Evolutionary conservation across 2,329 filamentous ascomycete genomes (phyloP).

Genomic region (Colletotrichum salicis): DNA sequence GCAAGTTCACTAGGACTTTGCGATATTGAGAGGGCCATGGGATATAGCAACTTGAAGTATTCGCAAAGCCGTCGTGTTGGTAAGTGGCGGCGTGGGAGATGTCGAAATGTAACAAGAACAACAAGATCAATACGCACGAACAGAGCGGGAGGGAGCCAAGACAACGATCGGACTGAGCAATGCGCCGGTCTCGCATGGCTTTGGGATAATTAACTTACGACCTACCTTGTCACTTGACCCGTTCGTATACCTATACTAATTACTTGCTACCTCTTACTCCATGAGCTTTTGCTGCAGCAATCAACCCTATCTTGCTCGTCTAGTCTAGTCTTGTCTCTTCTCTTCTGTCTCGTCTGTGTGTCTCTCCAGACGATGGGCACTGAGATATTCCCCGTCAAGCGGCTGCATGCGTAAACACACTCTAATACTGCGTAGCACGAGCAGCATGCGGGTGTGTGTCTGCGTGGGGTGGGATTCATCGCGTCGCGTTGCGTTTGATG

Average conservation of each 20-base stretch:
- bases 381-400: not conserved
- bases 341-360: slow-evolving; percentile 5
- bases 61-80: not conserved
- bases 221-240: not conserved
- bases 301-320: slow-evolving; percentile 10
- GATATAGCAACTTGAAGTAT: not conserved
- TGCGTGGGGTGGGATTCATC: slow-evolving; percentile 23
- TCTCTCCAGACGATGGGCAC: not conserved
- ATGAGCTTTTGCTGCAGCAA: not conserved
- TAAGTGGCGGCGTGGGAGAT: not conserved
- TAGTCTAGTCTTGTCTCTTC: not conserved
- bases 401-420: not conserved
- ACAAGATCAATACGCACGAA: not conserved
- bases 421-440: not conserved
- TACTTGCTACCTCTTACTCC: not conserved
- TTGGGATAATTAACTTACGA: not conserved
- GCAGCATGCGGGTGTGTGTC: slow-evolving; percentile 12
- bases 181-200: slow-evolving; percentile 9
- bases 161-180: slow-evolving; percentile 3
- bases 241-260: not conserved
- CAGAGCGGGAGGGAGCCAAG: slow-evolving; percentile 4
- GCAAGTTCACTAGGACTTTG: not conserved
- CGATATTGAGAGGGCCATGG: not conserved
- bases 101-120: not conserved
- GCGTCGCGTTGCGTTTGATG: slow-evolving; percentile 21